phyloP scores from a whole-genome alignment of 2,329 filamentous ascomycete genomes.

The Pseudocercospora fijiensis region DNA sequence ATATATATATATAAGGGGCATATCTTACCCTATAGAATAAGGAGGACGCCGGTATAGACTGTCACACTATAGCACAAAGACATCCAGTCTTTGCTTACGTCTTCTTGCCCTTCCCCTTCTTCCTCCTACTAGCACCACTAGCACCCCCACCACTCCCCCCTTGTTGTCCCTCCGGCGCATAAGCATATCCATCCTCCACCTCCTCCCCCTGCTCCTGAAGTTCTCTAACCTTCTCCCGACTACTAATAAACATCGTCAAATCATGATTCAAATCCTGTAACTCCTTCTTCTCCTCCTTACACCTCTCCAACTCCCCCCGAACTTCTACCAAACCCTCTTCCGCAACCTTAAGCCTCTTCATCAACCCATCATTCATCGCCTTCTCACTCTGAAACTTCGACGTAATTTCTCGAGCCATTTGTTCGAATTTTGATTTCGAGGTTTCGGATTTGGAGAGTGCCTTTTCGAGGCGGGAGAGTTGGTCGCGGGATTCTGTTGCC shows the following conservation, averaged over 20 bases:
- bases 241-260: conserved; percentile 81
- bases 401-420: conserved; percentile 71
- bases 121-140: too few relatives aligned
- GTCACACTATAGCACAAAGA: neutral
- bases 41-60: too few relatives aligned
- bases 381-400: conserved; percentile 84
- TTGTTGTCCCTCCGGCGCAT: conserved; percentile 40
- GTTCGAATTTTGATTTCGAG: conserved; percentile 69
- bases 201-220: conserved; percentile 63
- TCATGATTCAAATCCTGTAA: conserved; percentile 84
- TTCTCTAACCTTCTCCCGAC: conserved; percentile 74
- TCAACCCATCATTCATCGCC: conserved; percentile 73
- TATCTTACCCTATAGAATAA: too few relatives aligned
- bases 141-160: conserved; percentile 57
- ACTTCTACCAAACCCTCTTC: conserved; percentile 58
- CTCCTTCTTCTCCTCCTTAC: conserved; percentile 62
- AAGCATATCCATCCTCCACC: conserved; percentile 61
- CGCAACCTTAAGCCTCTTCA: conserved; percentile 75
- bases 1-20: too few relatives aligned
- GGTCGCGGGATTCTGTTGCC: conserved; percentile 53
- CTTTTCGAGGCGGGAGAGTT: conserved; percentile 68
- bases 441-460: conserved; percentile 68
- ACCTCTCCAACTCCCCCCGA: conserved; percentile 46
- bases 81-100: neutral
- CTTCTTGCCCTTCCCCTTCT: conserved; percentile 27